phyloP scores from a whole-genome alignment of 2,329 filamentous ascomycete genomes.

The Colletotrichum cereale region DNA sequence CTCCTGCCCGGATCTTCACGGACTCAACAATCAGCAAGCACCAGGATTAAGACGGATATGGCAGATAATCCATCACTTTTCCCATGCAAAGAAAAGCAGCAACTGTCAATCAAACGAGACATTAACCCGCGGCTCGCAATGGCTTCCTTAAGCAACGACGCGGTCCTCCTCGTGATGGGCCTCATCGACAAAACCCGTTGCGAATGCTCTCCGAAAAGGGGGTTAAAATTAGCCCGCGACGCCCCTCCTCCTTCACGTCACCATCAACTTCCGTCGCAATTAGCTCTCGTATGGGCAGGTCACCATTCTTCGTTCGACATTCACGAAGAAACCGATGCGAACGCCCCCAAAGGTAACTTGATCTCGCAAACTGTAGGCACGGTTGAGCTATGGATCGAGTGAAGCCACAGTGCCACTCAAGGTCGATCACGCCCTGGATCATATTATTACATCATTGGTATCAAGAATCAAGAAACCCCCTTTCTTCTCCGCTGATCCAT shows the following conservation, averaged over 20 bases:
- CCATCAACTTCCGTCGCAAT: slow-evolving; percentile 9
- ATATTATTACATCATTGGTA: neutral
- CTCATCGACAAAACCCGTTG: slow-evolving; percentile 2
- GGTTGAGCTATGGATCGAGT: neutral
- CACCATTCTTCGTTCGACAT: neutral
- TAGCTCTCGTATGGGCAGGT: neutral
- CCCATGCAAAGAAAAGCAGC: neutral
- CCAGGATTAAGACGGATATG: neutral
- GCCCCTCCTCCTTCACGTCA: slow-evolving; percentile 10
- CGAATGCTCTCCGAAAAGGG: neutral
- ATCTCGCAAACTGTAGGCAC: neutral
- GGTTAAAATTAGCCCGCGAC: neutral
- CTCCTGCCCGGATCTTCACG: neutral
- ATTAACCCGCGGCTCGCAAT: neutral
- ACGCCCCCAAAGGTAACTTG: neutral
- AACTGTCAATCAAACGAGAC: neutral
- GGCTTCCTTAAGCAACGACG: neutral
- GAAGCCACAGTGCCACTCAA: too few relatives aligned
- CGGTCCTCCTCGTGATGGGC: slow-evolving; percentile 1
- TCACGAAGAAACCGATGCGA: neutral
- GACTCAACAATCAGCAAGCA: neutral
- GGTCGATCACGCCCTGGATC: neutral
- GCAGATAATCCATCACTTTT: neutral
- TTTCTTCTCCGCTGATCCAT: neutral
- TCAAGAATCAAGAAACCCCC: neutral